phyloP scores from a whole-genome alignment of 2,329 filamentous ascomycete genomes.

The Xylogone sp. region DNA sequence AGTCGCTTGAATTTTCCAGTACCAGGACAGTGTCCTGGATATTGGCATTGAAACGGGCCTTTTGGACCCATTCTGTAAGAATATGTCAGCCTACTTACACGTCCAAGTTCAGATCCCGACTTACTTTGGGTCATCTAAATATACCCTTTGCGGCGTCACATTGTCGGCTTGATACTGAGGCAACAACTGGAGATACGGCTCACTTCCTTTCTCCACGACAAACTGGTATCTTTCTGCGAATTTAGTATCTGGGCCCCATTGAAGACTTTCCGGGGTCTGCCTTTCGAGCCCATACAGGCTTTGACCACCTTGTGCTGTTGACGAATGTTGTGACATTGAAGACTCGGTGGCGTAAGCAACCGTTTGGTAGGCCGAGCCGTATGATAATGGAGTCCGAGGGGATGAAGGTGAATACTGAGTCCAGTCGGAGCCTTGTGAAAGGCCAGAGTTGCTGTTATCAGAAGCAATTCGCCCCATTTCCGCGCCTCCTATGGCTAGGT shows the following conservation, averaged over 20 bases:
- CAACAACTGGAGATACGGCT: conserved; percentile 14
- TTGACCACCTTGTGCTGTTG: not conserved
- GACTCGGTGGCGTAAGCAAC: not conserved
- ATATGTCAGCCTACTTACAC: not conserved
- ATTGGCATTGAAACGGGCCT: not conserved
- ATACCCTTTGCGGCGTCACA: conserved; percentile 12
- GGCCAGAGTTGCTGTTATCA: not conserved
- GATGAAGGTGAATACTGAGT: not conserved
- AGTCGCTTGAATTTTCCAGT: conserved; percentile 21
- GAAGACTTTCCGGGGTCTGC: conserved; percentile 12
- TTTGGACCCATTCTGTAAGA: not conserved
- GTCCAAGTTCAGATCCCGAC: not conserved
- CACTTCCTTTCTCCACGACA: conserved; percentile 13
- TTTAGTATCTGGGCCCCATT: conserved; percentile 9
- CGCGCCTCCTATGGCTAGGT: not conserved
- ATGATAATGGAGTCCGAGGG: not conserved
- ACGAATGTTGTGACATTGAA: not conserved
- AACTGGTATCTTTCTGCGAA: conserved; percentile 16
- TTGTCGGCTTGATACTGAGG: not conserved
- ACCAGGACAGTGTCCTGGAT: not conserved
- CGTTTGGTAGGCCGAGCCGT: not conserved
- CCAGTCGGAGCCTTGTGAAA: not conserved
- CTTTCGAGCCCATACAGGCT: not conserved
- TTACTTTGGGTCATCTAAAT: conserved; percentile 14
- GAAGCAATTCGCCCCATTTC: not conserved